Evolutionary conservation across 1,139 yeast species (phyloP).

Genomic region (Debaryomyces sp.): DNA sequence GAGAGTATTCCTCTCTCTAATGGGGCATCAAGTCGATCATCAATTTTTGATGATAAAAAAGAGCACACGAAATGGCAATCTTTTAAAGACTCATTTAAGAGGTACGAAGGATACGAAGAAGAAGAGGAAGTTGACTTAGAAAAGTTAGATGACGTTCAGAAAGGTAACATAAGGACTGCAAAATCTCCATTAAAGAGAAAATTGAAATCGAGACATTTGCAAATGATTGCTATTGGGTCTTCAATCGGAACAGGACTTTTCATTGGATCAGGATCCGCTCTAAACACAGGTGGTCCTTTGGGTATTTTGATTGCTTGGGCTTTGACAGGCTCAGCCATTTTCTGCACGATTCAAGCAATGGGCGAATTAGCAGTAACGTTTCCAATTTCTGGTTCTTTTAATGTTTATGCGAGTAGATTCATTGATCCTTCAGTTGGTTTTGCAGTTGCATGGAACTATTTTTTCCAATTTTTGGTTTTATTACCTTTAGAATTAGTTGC

Average conservation of each 20-base stretch:
- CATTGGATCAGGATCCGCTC: slow-evolving; percentile 68
- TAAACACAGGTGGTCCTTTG: slow-evolving; percentile 63
- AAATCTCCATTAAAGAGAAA: slow-evolving; percentile 33
- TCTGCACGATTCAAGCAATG: slow-evolving; percentile 37
- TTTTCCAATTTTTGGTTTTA: slow-evolving; percentile 29
- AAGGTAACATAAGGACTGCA: slow-evolving; percentile 16
- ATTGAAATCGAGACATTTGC: slow-evolving; percentile 49
- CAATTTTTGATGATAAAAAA: slow-evolving; percentile 4
- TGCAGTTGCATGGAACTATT: slow-evolving; percentile 40
- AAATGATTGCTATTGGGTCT: slow-evolving; percentile 60
- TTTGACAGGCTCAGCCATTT: slow-evolving; percentile 31
- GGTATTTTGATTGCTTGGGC: slow-evolving; percentile 54
- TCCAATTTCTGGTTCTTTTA: slow-evolving; percentile 38
- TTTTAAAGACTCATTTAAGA: slow-evolving; percentile 44
- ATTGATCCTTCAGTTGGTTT: slow-evolving; percentile 39
- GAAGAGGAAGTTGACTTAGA: slow-evolving; percentile 21
- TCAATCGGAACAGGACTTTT: slow-evolving; percentile 63
- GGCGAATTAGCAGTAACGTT: slow-evolving; percentile 38
- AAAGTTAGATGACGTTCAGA: slow-evolving; percentile 15
- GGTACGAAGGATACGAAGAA: slow-evolving; percentile 25
- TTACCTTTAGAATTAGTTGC: slow-evolving; percentile 37
- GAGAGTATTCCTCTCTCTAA: not conserved
- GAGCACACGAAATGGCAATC: slow-evolving; percentile 33
- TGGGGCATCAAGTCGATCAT: not conserved
- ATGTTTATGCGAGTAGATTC: slow-evolving; percentile 34